phyloP scores from a whole-genome alignment of 345 rosid genomes.

The Nasturtium officinale region DNA sequence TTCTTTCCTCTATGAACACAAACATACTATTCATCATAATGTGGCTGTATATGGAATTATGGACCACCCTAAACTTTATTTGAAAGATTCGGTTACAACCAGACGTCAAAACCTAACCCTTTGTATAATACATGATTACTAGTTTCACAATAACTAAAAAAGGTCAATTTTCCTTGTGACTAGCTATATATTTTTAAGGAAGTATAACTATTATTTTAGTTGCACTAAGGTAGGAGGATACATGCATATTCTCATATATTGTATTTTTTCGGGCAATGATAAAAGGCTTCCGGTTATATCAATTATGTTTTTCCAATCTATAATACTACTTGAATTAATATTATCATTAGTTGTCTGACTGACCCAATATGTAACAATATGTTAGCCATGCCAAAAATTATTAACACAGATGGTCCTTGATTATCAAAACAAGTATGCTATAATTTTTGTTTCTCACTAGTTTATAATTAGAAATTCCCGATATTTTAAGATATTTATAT shows the following conservation, averaged over 20 bases:
- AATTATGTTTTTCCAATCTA: too few relatives aligned
- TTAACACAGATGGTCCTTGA: background rate
- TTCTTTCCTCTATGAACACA: background rate
- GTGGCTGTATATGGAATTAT: constrained; percentile 22
- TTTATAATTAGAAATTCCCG: too few relatives aligned
- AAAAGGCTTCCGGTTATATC: too few relatives aligned
- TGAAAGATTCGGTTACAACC: background rate
- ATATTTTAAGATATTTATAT: too few relatives aligned
- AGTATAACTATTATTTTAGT: background rate
- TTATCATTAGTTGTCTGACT: background rate
- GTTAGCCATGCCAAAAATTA: background rate
- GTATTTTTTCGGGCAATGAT: too few relatives aligned
- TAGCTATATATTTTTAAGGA: background rate
- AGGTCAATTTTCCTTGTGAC: background rate
- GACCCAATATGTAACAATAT: constrained; percentile 5
- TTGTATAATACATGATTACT: background rate
- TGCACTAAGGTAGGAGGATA: background rate
- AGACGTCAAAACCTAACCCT: background rate
- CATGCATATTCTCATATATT: background rate
- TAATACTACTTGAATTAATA: background rate
- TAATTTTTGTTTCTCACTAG: background rate
- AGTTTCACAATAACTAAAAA: constrained; percentile 10
- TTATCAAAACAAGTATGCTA: background rate
- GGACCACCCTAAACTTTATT: background rate
- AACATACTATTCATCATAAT: constrained; percentile 25